Evolutionary conservation across 257 asterid species (phyloP).

Genomic region (Solanum pinnatisectum): DNA sequence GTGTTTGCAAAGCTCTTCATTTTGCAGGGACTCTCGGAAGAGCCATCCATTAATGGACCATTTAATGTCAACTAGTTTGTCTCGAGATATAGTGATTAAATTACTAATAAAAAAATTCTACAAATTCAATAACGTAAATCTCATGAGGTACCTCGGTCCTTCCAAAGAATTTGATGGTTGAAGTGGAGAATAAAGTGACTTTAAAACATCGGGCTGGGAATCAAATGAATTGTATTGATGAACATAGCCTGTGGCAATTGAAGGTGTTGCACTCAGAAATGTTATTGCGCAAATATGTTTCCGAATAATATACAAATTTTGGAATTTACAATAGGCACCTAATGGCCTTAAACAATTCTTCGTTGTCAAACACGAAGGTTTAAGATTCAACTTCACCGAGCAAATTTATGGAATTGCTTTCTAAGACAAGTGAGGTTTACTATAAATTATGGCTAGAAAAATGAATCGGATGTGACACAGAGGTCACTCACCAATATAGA

Average conservation of each 20-base stretch:
- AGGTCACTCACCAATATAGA: constrained; percentile 65
- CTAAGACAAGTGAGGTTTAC: neutral
- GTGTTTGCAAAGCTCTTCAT: neutral
- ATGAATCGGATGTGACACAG: neutral
- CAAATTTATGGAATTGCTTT: neutral
- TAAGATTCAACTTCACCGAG: neutral
- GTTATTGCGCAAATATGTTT: neutral
- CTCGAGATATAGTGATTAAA: neutral
- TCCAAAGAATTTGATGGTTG: constrained; percentile 80
- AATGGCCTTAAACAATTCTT: neutral
- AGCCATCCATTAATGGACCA: neutral
- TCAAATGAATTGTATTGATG: constrained; percentile 82
- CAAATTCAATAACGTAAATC: neutral
- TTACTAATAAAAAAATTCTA: neutral
- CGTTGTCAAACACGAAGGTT: neutral
- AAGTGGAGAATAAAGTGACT: constrained; percentile 84
- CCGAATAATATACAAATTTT: neutral
- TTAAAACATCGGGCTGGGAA: constrained; percentile 88
- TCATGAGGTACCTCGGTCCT: constrained; percentile 60
- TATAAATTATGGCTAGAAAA: neutral
- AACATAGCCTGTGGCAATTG: constrained; percentile 57
- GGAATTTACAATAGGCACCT: neutral
- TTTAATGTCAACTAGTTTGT: neutral
- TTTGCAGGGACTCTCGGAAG: neutral
- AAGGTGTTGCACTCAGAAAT: neutral